Base-by-base conservation (phyloP, 2,329 filamentous ascomycete species). In the Neodidymelliopsis sp. region DNA sequence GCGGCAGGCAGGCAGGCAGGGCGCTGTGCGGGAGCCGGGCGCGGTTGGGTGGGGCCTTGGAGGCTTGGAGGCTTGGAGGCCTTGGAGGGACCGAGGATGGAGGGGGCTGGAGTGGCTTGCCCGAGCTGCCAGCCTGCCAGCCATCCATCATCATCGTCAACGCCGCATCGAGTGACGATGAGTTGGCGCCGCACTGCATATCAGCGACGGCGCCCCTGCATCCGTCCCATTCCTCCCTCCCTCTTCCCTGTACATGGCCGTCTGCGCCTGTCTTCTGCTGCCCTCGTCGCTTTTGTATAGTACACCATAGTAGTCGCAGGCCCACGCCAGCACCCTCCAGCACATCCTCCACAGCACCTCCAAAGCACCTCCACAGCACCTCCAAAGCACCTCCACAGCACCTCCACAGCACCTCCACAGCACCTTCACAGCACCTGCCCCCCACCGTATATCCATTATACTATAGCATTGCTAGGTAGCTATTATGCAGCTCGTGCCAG, bases 401-500 rank as follows among this genome's bases (percentile, higher is more conserved):
- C 44, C 36, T 37, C 49, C 38, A 13, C 47, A 29, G 41, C 53
- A 49, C 37, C 47, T 53, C 43, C 53, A 36, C 56, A 36, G 10
- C 34, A 49, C 36, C 49, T 51, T 38, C 47, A 36, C 53, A 9
- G 22, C 34, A 33, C 12, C 28, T 15, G 44, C 38, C 46, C 39
- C 53, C 35, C 31, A n/a, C 31, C 25, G 35, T 29, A 29, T 20
- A 33, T 22, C 33, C 19, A 30, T 38, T n/a, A n/a, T n/a, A n/a
- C n/a, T n/a, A n/a, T n/a, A n/a, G n/a, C n/a, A 48, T 46, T 41
- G 24, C 30, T 60, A 64, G 60, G 59, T 60, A 65, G 62, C 60
- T 59, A 53, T 50, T 48, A 47, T 53, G 47, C 38, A 54, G 44
- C 55, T 42, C 38, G 49, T 47, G 33, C 47, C 51, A 46, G 48